These are phyloP conservation scores for Alternaria gansuensis DNA, from an alignment of 2,329 filamentous ascomycete species.

Conservation along the genomic window DNA sequence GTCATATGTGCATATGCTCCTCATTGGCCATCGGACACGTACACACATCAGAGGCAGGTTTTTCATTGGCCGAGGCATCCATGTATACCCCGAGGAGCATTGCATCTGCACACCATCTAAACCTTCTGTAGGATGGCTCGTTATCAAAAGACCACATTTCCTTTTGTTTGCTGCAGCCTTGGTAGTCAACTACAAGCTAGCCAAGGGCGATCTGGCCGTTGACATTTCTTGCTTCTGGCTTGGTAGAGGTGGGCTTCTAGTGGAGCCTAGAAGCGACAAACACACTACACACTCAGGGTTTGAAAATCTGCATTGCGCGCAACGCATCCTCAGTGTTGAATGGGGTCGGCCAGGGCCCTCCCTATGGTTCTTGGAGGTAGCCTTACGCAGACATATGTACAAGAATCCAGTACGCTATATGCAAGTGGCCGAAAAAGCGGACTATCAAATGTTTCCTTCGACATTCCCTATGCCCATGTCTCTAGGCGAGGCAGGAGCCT, in stretches of 20 bases:
- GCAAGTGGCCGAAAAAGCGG: constrained; percentile 32
- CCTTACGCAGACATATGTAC: constrained; percentile 15
- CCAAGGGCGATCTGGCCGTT: constrained; percentile 19
- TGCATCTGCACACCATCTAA: constrained; percentile 8
- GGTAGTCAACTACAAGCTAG: constrained; percentile 16
- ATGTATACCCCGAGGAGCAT: neutral
- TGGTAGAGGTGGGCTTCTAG: constrained; percentile 23
- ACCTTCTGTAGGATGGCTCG: constrained; percentile 12
- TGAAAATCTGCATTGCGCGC: constrained; percentile 19
- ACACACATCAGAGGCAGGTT: constrained; percentile 14
- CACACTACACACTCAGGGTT: constrained; percentile 30
- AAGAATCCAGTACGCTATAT: constrained; percentile 24
- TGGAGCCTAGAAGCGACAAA: constrained; percentile 28
- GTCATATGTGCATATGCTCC: constrained; percentile 24
- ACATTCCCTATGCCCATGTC: constrained; percentile 8
- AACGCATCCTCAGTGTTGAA: constrained; percentile 1
- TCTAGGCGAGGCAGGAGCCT: constrained; percentile 33
- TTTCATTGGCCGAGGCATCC: constrained; percentile 8
- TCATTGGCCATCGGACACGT: constrained; percentile 32
- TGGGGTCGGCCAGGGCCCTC: neutral
- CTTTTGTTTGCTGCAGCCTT: constrained; percentile 13
- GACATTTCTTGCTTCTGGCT: constrained; percentile 7
- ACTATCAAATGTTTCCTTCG: constrained; percentile 1
- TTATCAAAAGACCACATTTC: constrained; percentile 14
- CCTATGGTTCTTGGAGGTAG: constrained; percentile 1